Evolutionary conservation across 2,329 filamentous ascomycete species (phyloP).

Genomic region (Aspergillus neotritici): DNA sequence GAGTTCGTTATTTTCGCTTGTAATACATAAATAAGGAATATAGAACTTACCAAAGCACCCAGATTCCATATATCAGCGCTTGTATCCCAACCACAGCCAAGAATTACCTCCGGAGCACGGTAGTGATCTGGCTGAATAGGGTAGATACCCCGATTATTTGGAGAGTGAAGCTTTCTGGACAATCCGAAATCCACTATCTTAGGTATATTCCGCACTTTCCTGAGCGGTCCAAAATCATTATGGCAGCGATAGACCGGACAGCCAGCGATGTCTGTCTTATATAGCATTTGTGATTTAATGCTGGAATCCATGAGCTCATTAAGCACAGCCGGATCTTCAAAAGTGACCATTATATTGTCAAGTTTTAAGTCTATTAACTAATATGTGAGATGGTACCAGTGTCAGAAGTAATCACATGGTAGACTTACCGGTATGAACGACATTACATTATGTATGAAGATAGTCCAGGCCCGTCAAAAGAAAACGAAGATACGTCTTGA

Average conservation of each 20-base stretch:
- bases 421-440: slow-evolving; percentile 39
- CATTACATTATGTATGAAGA: slow-evolving; percentile 37
- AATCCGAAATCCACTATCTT: slow-evolving; percentile 31
- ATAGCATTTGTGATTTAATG: slow-evolving; percentile 17
- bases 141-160: slow-evolving; percentile 27
- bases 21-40: not conserved
- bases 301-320: slow-evolving; percentile 12
- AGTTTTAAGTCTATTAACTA: slow-evolving; percentile 40
- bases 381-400: slow-evolving; percentile 12
- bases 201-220: slow-evolving; percentile 16
- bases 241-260: slow-evolving; percentile 25
- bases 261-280: slow-evolving; percentile 21
- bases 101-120: slow-evolving; percentile 32
- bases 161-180: slow-evolving; percentile 8
- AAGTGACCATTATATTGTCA: slow-evolving; percentile 34
- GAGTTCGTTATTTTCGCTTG: not conserved
- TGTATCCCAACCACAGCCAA: slow-evolving; percentile 29
- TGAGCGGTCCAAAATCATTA: slow-evolving; percentile 25
- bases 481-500: slow-evolving; percentile 33
- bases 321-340: slow-evolving; percentile 18
- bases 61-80: slow-evolving; percentile 37
- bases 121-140: slow-evolving; percentile 39
- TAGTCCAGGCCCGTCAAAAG: slow-evolving; percentile 41
- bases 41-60: slow-evolving; percentile 23
- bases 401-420: slow-evolving; percentile 10